These are phyloP conservation scores for Coemansia sp. DNA, from an alignment of 192 early-diverging fungal genomes.

Conservation along the genomic window DNA sequence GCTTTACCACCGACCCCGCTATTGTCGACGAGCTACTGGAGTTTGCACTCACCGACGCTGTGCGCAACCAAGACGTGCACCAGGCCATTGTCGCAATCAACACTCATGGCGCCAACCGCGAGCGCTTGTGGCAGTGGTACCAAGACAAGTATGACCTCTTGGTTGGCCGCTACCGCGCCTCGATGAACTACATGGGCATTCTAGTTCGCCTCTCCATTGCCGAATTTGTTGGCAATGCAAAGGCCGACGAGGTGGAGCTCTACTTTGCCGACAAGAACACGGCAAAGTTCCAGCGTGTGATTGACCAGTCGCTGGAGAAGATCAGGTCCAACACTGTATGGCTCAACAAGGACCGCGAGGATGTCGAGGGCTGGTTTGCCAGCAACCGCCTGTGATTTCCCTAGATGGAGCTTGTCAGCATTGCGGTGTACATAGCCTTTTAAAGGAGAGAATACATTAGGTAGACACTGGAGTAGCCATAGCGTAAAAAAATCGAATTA, in stretches of 20 bases:
- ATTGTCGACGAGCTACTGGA: conserved; percentile 62
- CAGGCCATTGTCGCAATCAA: conserved; percentile 53
- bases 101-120: conserved; percentile 56
- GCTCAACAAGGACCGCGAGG: conserved; percentile 45
- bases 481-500: too few relatives aligned
- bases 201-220: conserved; percentile 63
- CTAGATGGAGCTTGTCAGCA: not conserved
- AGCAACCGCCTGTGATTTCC: conserved; percentile 17
- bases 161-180: conserved; percentile 60
- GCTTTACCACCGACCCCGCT: conserved; percentile 54
- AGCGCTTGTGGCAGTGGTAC: conserved; percentile 68
- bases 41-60: conserved; percentile 63
- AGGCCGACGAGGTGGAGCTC: conserved; percentile 59
- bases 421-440: not conserved
- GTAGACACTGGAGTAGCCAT: not conserved
- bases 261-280: conserved; percentile 58
- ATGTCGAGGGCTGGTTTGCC: conserved; percentile 41
- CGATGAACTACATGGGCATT: conserved; percentile 63
- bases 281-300: conserved; percentile 56
- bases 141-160: conserved; percentile 61
- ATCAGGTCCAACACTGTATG: conserved; percentile 58
- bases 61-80: conserved; percentile 72
- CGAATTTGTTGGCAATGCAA: conserved; percentile 59
- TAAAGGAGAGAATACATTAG: not conserved
- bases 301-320: conserved; percentile 73